These are phyloP conservation scores for Spathaspora boniae DNA, from an alignment of 805 yeast species.

Conservation along the genomic window DNA sequence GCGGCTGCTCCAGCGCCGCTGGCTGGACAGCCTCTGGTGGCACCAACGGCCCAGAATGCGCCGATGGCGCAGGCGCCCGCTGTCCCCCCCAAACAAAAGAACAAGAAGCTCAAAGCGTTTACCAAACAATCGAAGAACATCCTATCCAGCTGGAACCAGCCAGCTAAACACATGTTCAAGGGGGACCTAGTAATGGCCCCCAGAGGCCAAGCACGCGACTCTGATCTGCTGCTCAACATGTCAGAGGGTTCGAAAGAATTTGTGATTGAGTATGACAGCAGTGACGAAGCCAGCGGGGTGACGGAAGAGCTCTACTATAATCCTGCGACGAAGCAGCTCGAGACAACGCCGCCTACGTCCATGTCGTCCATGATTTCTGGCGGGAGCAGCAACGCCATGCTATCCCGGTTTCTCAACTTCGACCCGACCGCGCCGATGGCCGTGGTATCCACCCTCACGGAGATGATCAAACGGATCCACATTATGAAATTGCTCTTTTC, in stretches of 20 bases:
- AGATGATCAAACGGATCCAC: conserved; percentile 31
- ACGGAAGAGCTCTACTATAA: conserved; percentile 29
- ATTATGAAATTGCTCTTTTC: conserved; percentile 36
- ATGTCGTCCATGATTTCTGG: conserved; percentile 12
- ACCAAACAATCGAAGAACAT: conserved; percentile 18
- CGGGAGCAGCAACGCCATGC: neutral
- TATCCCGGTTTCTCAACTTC: conserved; percentile 1
- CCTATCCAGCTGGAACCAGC: conserved; percentile 31
- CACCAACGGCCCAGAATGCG: no score
- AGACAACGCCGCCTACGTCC: conserved; percentile 23
- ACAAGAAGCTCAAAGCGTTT: conserved; percentile 12
- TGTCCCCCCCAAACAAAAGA: conserved; percentile 1
- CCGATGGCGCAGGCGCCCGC: neutral
- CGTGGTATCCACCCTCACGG: conserved; percentile 28
- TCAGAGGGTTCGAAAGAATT: conserved; percentile 20
- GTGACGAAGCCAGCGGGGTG: conserved; percentile 17
- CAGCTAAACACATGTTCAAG: conserved; percentile 19
- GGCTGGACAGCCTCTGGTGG: conserved; percentile 2
- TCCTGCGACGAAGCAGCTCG: conserved; percentile 30
- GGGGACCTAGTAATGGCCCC: conserved; percentile 4
- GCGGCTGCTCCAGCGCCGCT: conserved; percentile 1
- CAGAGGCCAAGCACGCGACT: no score
- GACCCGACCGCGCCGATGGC: conserved; percentile 16
- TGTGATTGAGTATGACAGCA: conserved; percentile 26
- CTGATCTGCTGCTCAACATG: no score